Conservation (phyloP, 768 basidiomycete genomes). For the Boletus bicolor region DNA sequence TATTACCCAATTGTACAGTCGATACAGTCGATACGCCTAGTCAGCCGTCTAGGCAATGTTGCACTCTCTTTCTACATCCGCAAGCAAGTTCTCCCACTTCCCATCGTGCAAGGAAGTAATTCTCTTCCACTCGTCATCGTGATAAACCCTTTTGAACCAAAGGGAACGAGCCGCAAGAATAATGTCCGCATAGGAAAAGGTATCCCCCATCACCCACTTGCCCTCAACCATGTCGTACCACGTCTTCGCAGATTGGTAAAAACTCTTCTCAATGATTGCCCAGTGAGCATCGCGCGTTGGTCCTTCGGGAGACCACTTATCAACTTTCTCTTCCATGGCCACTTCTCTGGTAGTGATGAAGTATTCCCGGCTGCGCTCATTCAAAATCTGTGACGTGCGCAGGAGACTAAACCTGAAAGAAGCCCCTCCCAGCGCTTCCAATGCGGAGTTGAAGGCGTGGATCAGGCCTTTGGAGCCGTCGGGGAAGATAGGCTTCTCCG, state of each 20-base stretch:
- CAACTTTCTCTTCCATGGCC: constrained; percentile 35
- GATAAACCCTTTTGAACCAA: constrained; percentile 20
- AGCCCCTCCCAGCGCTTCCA: background rate
- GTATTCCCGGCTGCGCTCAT: constrained; percentile 34
- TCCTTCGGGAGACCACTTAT: constrained; percentile 38
- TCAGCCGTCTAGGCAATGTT: constrained; percentile 2
- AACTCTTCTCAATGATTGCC: constrained; percentile 17
- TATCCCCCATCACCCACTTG: constrained; percentile 30
- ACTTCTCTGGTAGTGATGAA: constrained; percentile 37
- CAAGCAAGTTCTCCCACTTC: constrained; percentile 25
- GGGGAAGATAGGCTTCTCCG: constrained; percentile 30
- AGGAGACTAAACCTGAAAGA: constrained; percentile 18
- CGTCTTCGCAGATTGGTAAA: constrained; percentile 3
- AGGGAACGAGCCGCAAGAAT: constrained; percentile 15
- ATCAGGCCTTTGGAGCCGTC: constrained; percentile 22
- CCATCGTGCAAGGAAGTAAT: constrained; percentile 25
- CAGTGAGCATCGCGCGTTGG: constrained; percentile 32
- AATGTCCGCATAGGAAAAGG: constrained; percentile 32
- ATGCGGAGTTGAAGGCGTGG: constrained; percentile 14
- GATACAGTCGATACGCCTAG: background rate
- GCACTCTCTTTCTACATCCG: constrained; percentile 27
- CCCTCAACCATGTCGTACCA: constrained; percentile 26
- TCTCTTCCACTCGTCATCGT: constrained; percentile 27
- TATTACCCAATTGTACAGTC: background rate
- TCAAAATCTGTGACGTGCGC: constrained; percentile 29